These are phyloP conservation scores for Xylaria sp. DNA, from an alignment of 2,329 filamentous ascomycete species.

Conservation along the genomic window DNA sequence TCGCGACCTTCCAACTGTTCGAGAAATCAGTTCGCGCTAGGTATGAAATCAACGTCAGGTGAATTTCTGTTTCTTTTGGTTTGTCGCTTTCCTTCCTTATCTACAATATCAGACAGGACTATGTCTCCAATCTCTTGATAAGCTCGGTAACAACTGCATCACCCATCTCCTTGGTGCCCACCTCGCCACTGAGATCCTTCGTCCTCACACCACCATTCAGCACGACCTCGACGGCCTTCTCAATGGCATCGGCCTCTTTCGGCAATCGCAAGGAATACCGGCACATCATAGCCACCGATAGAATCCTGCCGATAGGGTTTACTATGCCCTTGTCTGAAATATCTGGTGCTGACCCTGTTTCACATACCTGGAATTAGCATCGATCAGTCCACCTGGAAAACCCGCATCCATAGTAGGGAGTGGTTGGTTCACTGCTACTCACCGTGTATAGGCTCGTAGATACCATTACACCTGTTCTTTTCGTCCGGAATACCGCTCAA, in stretches of 20 bases:
- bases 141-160: constrained; percentile 84
- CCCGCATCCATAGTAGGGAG: background rate
- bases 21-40: background rate
- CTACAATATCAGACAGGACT: background rate
- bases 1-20: background rate
- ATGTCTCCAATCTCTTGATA: constrained; percentile 70
- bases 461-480: constrained; percentile 86
- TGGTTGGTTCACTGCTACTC: constrained; percentile 44
- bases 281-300: constrained; percentile 95
- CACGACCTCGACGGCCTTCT: constrained; percentile 81
- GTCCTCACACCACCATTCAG: constrained; percentile 84
- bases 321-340: constrained; percentile 93
- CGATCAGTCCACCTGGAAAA: background rate
- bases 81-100: background rate
- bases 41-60: background rate
- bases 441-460: constrained; percentile 98
- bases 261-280: constrained; percentile 88
- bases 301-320: constrained; percentile 90
- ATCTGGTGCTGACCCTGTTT: constrained; percentile 81
- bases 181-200: constrained; percentile 83
- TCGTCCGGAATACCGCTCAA: constrained; percentile 88
- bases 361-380: constrained; percentile 14
- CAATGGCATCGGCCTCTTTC: constrained; percentile 80
- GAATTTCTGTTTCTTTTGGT: constrained; percentile 2
- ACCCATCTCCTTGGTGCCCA: constrained; percentile 78